Base-by-base conservation (phyloP, 2,329 filamentous ascomycete species). In the Cordyceps militaris region DNA sequence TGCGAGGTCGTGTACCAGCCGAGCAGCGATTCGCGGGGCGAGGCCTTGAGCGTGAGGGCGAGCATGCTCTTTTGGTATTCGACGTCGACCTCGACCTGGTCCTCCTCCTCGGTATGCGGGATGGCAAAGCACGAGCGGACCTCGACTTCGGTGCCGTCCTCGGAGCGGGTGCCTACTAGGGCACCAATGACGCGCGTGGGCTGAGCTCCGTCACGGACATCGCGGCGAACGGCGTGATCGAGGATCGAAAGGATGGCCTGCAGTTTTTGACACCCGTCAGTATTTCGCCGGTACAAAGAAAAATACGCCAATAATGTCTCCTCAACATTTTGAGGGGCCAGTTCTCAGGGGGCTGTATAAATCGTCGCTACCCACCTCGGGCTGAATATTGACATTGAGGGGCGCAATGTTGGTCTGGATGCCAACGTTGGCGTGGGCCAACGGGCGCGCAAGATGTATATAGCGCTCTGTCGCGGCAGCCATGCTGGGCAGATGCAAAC, bases 11-110 rank as follows among this genome's bases (percentile, higher is more conserved):
- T 96, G 78, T 99, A 99, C 94, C 94, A 99, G 69, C 94, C 94
- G 61, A 99, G 88, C 59, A 99, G 84, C 56, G 91, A 85, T 76
- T 99, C 94, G 75, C 91, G 90, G 52, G 94, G 94, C 74, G 91
- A 89, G 59, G 92, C 93, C 77, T 93, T 93, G 66, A 97, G 85
- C 73, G 96, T 93, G 66, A 99, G 80, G 60, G 89, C 88, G 59
- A 97, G 86, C 94, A 99, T 99, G 75, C 93, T 92, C 84, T 97
- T 97, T 79, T 99, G 94, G 77, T 97, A 99, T 76, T 99, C 94
- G 82, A 99, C 96, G 73, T 99, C 94, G 63, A 99, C 94, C 76
- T 99, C 94, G 68, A 99, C 94, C 76, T 99, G 94, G 76, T 99
- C 94, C 72, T 92, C 89, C 66, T 93, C 96, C 78, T 99, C 94